A percentile compares a stretch with the other conserved stretches of the same genome.
Evolutionary conservation across 257 asterid genomes (phyloP).

Genomic region (Nicotiana noctiflora): DNA sequence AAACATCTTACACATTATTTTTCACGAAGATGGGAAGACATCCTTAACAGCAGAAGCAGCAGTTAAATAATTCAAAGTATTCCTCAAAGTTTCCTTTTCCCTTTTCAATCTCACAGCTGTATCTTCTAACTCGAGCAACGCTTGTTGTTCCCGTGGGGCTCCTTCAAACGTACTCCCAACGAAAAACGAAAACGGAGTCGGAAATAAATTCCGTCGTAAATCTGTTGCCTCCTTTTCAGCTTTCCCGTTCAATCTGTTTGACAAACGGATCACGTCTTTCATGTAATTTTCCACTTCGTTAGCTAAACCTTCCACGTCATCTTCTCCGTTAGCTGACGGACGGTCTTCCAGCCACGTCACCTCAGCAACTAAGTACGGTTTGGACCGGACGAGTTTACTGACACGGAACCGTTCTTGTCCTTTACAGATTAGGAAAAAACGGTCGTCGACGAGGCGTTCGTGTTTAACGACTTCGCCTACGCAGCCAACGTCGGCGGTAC

Average conservation of each 20-base stretch:
- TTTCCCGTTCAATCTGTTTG: constrained; percentile 79
- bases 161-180: constrained; percentile 95
- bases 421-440: constrained; percentile 83
- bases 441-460: constrained; percentile 89
- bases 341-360: constrained; percentile 96
- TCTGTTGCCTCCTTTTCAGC: constrained; percentile 79
- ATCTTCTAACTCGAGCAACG: constrained; percentile 89
- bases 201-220: constrained; percentile 73
- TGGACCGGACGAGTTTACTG: constrained; percentile 58
- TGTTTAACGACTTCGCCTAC: constrained; percentile 91
- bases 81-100: constrained; percentile 92
- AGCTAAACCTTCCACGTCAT: constrained; percentile 62
- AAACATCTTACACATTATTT: background rate
- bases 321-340: constrained; percentile 59
- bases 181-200: constrained; percentile 92
- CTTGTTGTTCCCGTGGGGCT: constrained; percentile 96
- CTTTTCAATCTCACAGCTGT: constrained; percentile 81
- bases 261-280: constrained; percentile 85
- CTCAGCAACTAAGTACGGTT: constrained; percentile 87
- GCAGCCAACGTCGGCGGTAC: constrained; percentile 88
- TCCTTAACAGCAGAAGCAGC: constrained; percentile 98
- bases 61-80: constrained; percentile 80
- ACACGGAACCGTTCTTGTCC: constrained; percentile 97
- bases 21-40: constrained; percentile 66
- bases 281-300: constrained; percentile 67